Evolutionary conservation across 148 eudicot species (phyloP), one percentile per base, ranked within the genome.

Genomic region (Silene latifolia): DNA sequence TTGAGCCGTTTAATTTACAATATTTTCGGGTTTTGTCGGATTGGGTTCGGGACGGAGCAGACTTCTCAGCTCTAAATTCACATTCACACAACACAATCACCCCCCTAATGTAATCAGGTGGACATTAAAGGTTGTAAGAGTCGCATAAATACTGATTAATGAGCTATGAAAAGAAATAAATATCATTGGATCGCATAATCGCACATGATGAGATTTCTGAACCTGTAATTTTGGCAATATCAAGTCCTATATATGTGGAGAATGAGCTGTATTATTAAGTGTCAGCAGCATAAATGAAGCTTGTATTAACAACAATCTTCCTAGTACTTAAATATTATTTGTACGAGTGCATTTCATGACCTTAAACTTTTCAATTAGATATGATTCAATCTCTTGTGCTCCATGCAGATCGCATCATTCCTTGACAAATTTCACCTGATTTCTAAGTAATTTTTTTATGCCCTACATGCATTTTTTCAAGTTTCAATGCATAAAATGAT

Each of bases 331-430:
- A 11, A 0, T 21, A 29, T 53, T 53, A 3, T 48, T 47, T 47
- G 11, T 47, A 47, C 53, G 5, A 47, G 0, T 47, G 53, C 53
- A 9, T 7, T 47, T 1, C 17, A 51, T 13, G 23, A 18, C 74
- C 39, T 77, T 17, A 20, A 72, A 77, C 4, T 77, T 63, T 1
- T 57, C 58, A 65, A 65, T 2, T 2, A 57, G 25, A 72, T 62
- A 53, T 58, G 60, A 44, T 4, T 58, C 19, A 56, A 73, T 79
- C 32, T 67, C 81, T 78, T 56, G 81, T 78, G 79, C 44, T 78
- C 64, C 21, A 64, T 42, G 76, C 19, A 42, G 56, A 39, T 42
- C 11, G 7, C 59, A 4, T 18, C 0, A 62, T 46, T 13, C 29
- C n/a, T 42, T 27, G 1, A 1, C 29, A 27, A 27, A 27, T 27